Evolutionary conservation across 768 basidiomycete genomes (phyloP).

Genomic region (Lactarius vividus): DNA sequence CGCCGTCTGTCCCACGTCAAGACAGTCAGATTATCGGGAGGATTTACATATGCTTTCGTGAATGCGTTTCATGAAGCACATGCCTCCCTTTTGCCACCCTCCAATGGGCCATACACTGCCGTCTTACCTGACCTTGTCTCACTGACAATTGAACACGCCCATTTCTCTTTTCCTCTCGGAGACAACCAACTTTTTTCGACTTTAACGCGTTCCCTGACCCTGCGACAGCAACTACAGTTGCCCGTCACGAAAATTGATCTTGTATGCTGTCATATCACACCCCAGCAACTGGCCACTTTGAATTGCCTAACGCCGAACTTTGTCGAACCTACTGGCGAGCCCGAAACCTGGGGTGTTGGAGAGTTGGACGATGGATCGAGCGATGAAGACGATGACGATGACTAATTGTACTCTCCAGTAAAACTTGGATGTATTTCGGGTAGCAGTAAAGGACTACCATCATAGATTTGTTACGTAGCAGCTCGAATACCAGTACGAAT

Average conservation of each 20-base stretch:
- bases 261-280: conserved; percentile 15
- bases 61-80: conserved; percentile 11
- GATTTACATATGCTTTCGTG: conserved; percentile 8
- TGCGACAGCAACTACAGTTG: conserved; percentile 4
- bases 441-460: not conserved
- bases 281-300: conserved; percentile 14
- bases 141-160: conserved; percentile 12
- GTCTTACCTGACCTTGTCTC: conserved; percentile 6
- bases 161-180: conserved; percentile 24
- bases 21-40: conserved; percentile 7
- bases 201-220: conserved; percentile 10
- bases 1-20: conserved; percentile 11
- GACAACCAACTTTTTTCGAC: conserved; percentile 16
- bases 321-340: conserved; percentile 10
- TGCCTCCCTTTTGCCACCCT: not conserved
- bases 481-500: not conserved
- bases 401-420: not conserved
- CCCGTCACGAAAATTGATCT: not conserved
- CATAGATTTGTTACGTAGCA: not conserved
- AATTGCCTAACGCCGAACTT: not conserved
- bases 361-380: not conserved
- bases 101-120: not conserved
- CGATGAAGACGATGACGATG: conserved; percentile 4
- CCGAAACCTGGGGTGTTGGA: conserved; percentile 20
- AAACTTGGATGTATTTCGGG: not conserved